Base-by-base conservation (phyloP, 139 green algal species). In the Edaphochlamys debaryana region DNA sequence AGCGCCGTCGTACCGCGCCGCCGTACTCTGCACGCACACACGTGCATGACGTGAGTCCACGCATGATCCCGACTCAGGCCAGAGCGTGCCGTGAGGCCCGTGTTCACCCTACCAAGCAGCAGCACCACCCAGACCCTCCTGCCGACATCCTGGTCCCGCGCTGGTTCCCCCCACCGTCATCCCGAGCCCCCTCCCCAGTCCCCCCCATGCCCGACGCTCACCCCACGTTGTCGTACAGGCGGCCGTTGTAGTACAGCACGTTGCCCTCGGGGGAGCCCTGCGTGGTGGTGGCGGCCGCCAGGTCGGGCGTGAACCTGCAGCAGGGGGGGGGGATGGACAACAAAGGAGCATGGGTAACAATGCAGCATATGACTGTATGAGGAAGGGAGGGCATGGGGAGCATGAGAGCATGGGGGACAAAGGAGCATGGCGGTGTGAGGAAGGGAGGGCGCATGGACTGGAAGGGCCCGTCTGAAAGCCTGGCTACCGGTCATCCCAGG, bases 1-100 rank as follows among this genome's bases (percentile, higher is more conserved):
- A 95, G 78, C 20, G 92, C 79, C 15, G 91, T 94, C 2, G 94
- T 69, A 2, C 94, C 94, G 0, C 93, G 79, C 41, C 92, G 84
- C 22, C 83, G 62, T 17, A 70, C 54, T 11, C 60, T 70, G 19
- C 45, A 54, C 11, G 45, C 9, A 13, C 45, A 54, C 11, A 13
- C 11, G 45, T 85, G 58, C 22, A 95, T 68, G 80, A 90, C 92
- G 73, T 96, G 94, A 69, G 77, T n/a, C n/a, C 87, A 0, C 95
- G 4, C 2, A 84, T 90, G 75, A 80, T 87, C 27, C 64, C 62
- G 4, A 64, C 70, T 25, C 75, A 85, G 20, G 85, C 69, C 23
- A 54, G 45, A 54, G 9, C 11, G 45, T 9, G 45, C 45, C 45
- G 13, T 54, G 11, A 54, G 45, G 11, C 13, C 45, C 11, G 9